These are phyloP conservation scores for Colletotrichum spaethianum DNA, from an alignment of 2,329 filamentous ascomycete genomes.

Conservation along the genomic window DNA sequence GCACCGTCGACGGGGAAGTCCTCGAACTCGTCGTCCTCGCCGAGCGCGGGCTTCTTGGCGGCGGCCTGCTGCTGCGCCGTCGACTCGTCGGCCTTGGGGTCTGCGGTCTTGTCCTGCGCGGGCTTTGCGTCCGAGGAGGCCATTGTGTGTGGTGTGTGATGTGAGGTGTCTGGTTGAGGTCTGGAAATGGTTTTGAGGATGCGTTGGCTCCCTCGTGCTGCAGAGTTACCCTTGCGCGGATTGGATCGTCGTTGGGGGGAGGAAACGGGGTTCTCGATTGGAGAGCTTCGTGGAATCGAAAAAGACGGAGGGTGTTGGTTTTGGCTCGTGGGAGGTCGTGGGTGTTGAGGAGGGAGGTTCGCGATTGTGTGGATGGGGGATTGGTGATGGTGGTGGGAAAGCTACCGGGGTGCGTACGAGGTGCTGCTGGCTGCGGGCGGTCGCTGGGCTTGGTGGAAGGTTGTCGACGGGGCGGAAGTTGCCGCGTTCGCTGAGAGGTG, in stretches of 20 bases:
- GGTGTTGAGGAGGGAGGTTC: not conserved
- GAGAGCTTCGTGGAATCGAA: not conserved
- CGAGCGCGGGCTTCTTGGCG: constrained; percentile 70
- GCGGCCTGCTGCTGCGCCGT: constrained; percentile 72
- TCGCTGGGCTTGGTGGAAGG: constrained; percentile 16
- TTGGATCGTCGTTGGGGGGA: not conserved
- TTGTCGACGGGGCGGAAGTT: constrained; percentile 39
- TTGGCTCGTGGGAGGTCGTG: not conserved
- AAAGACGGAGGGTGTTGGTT: not conserved
- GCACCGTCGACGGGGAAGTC: constrained; percentile 97
- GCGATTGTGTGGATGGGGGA: not conserved
- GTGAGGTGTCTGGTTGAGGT: constrained; percentile 4
- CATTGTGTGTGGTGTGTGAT: constrained; percentile 41
- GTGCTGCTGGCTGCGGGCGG: not conserved
- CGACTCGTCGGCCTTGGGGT: constrained; percentile 61
- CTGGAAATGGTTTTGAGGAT: constrained; percentile 5
- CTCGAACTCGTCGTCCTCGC: constrained; percentile 99
- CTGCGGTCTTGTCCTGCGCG: constrained; percentile 48
- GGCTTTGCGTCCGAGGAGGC: constrained; percentile 49
- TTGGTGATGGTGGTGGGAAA: constrained; percentile 15
- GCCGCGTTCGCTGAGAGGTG: constrained; percentile 22
- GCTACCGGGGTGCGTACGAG: constrained; percentile 6
- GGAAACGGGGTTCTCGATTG: not conserved
- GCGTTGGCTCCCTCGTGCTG: constrained; percentile 1
- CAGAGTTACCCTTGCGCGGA: not conserved